phyloP scores from a whole-genome alignment of 148 eudicot species.

The Dysphania ambrosioides region DNA sequence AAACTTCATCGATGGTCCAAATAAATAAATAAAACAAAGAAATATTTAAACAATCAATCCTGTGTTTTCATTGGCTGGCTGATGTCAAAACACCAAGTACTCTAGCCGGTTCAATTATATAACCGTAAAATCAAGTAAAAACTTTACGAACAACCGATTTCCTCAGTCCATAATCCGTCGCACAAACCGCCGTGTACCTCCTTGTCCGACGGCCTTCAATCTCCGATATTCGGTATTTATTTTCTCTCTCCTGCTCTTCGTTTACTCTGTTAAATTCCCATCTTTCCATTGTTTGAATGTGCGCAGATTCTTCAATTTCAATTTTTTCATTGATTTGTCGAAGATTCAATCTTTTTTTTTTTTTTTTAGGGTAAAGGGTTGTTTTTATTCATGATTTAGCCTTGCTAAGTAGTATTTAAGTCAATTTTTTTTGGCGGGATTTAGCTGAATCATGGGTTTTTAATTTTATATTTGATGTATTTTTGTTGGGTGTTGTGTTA shows the following conservation, averaged over 20 bases:
- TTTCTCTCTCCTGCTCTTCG: background rate
- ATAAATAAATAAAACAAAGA: background rate
- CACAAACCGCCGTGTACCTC: background rate
- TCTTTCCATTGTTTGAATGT: slow-evolving; percentile 4
- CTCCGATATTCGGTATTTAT: background rate
- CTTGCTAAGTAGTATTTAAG: background rate
- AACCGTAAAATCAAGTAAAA: no score
- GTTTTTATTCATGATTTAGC: background rate
- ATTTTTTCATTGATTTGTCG: background rate
- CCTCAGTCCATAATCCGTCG: background rate
- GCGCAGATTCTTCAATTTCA: slow-evolving; percentile 10
- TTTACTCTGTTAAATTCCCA: background rate
- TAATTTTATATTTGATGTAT: background rate
- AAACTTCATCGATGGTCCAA: slow-evolving; percentile 2
- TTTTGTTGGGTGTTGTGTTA: no score
- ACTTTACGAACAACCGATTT: no score
- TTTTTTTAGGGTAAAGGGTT: background rate
- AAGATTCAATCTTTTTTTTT: background rate
- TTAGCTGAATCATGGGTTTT: slow-evolving; percentile 15
- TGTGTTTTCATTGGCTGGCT: slow-evolving; percentile 20
- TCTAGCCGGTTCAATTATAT: no score
- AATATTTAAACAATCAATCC: background rate
- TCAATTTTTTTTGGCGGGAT: background rate
- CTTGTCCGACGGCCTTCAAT: background rate
- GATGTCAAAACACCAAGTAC: slow-evolving; percentile 16